These are phyloP conservation scores for Trichoderma arundinaceum DNA, from an alignment of 2,329 filamentous ascomycete genomes.

Conservation along the genomic window DNA sequence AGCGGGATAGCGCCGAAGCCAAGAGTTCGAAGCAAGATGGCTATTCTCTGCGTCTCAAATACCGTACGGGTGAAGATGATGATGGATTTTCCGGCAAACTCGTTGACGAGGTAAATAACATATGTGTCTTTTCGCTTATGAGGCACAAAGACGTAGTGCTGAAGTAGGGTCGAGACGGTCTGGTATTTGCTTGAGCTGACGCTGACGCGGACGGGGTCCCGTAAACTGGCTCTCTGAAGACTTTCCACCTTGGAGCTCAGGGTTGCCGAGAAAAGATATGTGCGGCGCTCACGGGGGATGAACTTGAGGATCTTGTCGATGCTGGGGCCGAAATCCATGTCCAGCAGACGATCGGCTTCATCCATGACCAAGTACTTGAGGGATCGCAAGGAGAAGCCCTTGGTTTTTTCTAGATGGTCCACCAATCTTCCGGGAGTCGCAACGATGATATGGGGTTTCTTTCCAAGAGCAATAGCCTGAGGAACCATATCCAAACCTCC, in stretches of 20 bases:
- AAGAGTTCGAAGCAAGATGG: slow-evolving; percentile 80
- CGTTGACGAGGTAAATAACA: slow-evolving; percentile 83
- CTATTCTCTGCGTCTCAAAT: slow-evolving; percentile 84
- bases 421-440: slow-evolving; percentile 88
- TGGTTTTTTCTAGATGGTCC: slow-evolving; percentile 95
- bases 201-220: slow-evolving; percentile 81
- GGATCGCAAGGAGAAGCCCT: slow-evolving; percentile 83
- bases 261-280: slow-evolving; percentile 92
- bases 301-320: slow-evolving; percentile 94
- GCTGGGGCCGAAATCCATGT: slow-evolving; percentile 91
- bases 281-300: slow-evolving; percentile 76
- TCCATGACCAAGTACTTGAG: slow-evolving; percentile 94
- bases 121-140: slow-evolving; percentile 89
- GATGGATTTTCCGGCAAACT: slow-evolving; percentile 81
- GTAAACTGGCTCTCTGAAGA: slow-evolving; percentile 85
- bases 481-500: slow-evolving; percentile 96
- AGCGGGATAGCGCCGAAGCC: slow-evolving; percentile 91
- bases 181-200: slow-evolving; percentile 86
- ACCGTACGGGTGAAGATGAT: slow-evolving; percentile 95
- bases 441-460: slow-evolving; percentile 92
- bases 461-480: slow-evolving; percentile 88
- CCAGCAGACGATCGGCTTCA: slow-evolving; percentile 88
- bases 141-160: slow-evolving; percentile 86
- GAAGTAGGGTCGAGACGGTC: slow-evolving; percentile 86
- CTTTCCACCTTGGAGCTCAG: slow-evolving; percentile 94